Conservation (phyloP, 1,284 basidiomycete genomes). For the Peniophora sp. region DNA sequence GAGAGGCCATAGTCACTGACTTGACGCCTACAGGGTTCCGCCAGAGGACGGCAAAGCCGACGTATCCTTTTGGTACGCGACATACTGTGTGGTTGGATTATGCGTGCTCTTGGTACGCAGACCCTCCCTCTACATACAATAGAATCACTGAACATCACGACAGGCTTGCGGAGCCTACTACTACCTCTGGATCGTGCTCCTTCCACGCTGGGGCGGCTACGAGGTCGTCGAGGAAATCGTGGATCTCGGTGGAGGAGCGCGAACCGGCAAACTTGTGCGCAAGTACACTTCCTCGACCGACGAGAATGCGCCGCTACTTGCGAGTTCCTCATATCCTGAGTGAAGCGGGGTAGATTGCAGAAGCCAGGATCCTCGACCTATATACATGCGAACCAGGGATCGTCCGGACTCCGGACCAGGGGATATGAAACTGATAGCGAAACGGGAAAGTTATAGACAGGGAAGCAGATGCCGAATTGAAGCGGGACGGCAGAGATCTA, state of each 20-base stretch:
- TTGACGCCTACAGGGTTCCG: slow-evolving; percentile 22
- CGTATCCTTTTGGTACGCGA: slow-evolving; percentile 22
- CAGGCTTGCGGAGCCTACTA: slow-evolving; percentile 25
- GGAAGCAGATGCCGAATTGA: no score
- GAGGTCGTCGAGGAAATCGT: slow-evolving; percentile 22
- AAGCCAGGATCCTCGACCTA: no score
- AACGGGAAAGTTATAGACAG: no score
- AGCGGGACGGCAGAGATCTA: no score
- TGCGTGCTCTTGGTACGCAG: slow-evolving; percentile 13
- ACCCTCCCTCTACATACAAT: background rate
- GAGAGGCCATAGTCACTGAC: background rate
- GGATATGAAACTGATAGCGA: no score
- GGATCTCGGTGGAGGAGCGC: slow-evolving; percentile 19
- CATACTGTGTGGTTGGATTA: slow-evolving; percentile 21
- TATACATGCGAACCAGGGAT: no score
- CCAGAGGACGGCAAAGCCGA: slow-evolving; percentile 20
- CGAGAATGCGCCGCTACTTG: slow-evolving; percentile 7
- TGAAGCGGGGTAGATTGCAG: no score
- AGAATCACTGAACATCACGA: slow-evolving; percentile 1
- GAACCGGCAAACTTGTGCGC: slow-evolving; percentile 14
- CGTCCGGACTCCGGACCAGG: no score
- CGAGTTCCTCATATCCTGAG: background rate
- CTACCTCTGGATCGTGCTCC: slow-evolving; percentile 22
- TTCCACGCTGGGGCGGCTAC: slow-evolving; percentile 24
- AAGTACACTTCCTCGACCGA: slow-evolving; percentile 7